phyloP scores from a whole-genome alignment of 2,329 filamentous ascomycete species.

The Knoxdaviesia proteae region DNA sequence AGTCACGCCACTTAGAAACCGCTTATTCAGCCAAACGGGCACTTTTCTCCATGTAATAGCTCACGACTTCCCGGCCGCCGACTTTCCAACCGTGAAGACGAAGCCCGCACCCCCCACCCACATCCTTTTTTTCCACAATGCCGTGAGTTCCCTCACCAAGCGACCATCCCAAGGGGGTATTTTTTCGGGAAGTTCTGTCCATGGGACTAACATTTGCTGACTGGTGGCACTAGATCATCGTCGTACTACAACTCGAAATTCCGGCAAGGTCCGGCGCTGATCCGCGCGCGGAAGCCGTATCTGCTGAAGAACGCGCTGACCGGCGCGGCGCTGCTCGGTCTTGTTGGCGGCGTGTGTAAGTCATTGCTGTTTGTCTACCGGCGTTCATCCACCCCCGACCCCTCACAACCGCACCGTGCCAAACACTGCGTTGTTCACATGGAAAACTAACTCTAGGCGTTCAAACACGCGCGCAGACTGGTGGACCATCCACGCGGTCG shows the following conservation, averaged over 20 bases:
- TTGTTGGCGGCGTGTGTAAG: constrained; percentile 79
- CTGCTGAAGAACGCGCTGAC: constrained; percentile 75
- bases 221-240: constrained; percentile 18
- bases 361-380: constrained; percentile 7
- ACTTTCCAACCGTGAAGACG: background rate
- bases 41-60: background rate
- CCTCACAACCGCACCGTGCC: background rate
- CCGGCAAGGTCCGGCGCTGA: constrained; percentile 69
- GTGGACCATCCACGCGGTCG: constrained; percentile 59
- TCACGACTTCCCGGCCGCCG: background rate
- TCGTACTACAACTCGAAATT: constrained; percentile 86
- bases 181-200: too few species aligned
- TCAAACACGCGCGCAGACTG: constrained; percentile 18
- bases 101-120: constrained; percentile 1
- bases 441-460: background rate
- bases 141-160: constrained; percentile 1
- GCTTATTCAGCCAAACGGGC: background rate
- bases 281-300: constrained; percentile 81
- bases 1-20: background rate
- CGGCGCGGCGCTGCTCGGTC: constrained; percentile 50
- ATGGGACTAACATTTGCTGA: too few species aligned
- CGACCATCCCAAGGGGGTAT: background rate
- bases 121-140: constrained; percentile 3
- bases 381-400: background rate
- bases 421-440: background rate